These are phyloP conservation scores for Colletotrichum musicola DNA, from an alignment of 2,329 filamentous ascomycete species.

Conservation along the genomic window DNA sequence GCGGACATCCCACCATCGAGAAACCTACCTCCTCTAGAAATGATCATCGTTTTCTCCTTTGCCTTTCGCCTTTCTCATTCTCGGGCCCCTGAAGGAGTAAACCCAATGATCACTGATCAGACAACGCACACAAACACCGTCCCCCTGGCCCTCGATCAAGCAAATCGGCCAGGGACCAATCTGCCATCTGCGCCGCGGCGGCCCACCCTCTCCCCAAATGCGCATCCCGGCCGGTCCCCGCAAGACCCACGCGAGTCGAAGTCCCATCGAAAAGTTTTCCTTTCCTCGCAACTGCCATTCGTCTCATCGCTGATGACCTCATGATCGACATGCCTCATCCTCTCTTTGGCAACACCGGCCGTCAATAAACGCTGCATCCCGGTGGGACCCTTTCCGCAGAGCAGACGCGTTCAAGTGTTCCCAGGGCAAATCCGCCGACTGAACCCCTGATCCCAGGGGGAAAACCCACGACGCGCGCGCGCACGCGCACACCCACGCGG, in stretches of 20 bases:
- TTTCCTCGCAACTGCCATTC: conserved; percentile 18
- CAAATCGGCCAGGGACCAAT: conserved; percentile 22
- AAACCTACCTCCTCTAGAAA: conserved; percentile 33
- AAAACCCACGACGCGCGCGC: not conserved
- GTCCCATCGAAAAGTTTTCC: conserved; percentile 31
- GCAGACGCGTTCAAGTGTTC: conserved; percentile 5
- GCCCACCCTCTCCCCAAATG: not conserved
- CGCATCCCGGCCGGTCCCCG: conserved; percentile 16
- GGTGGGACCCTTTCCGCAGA: conserved; percentile 21
- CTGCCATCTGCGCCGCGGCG: conserved; percentile 5
- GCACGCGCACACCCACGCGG: conserved; percentile 4
- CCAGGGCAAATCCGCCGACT: conserved; percentile 28
- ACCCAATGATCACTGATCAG: not conserved
- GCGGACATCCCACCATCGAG: conserved; percentile 32
- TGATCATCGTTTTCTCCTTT: conserved; percentile 27
- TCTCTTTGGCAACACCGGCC: conserved; percentile 29
- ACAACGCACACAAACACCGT: not conserved
- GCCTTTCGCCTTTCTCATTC: not conserved
- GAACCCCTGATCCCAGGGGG: conserved; percentile 28
- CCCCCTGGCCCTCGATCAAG: conserved; percentile 16
- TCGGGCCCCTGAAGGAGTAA: not conserved
- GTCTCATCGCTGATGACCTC: conserved; percentile 37
- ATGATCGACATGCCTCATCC: conserved; percentile 33
- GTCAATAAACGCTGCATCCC: conserved; percentile 38
- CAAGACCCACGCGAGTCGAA: conserved; percentile 34